These are phyloP conservation scores for Neurospora sp. DNA, from an alignment of 495 filamentous ascomycete species.

Conservation along the genomic window DNA sequence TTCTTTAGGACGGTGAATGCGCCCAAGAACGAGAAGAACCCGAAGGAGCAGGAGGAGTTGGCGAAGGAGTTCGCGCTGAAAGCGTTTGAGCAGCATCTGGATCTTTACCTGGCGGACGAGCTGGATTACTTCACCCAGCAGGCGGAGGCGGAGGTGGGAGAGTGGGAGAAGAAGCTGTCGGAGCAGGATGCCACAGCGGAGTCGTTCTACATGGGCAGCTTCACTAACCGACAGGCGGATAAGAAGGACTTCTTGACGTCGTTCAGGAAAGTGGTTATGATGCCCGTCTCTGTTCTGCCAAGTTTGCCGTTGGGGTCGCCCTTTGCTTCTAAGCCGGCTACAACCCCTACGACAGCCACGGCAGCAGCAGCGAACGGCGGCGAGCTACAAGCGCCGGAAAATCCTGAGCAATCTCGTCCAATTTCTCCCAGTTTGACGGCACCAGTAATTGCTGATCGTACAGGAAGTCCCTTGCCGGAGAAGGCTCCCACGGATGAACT, in stretches of 20 bases:
- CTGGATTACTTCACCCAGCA: slow-evolving; percentile 69
- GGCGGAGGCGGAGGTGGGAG: slow-evolving; percentile 64
- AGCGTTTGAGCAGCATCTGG: slow-evolving; percentile 84
- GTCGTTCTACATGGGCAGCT: slow-evolving; percentile 87
- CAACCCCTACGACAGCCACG: slow-evolving; percentile 11
- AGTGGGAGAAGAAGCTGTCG: slow-evolving; percentile 85
- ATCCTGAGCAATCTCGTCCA: slow-evolving; percentile 34
- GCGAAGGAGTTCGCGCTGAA: slow-evolving; percentile 54
- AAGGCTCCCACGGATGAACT: slow-evolving; percentile 80
- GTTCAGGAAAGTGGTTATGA: slow-evolving; percentile 98
- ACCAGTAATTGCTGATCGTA: slow-evolving; percentile 16
- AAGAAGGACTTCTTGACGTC: slow-evolving; percentile 93
- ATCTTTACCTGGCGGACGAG: slow-evolving; percentile 89
- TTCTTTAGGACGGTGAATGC: slow-evolving; percentile 60
- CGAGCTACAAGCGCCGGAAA: slow-evolving; percentile 14
- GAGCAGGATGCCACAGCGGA: slow-evolving; percentile 87
- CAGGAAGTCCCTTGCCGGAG: slow-evolving; percentile 39
- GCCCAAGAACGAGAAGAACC: slow-evolving; percentile 24
- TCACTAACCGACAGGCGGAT: slow-evolving; percentile 78
- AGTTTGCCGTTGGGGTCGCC: slow-evolving; percentile 36
- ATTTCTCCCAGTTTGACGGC: slow-evolving; percentile 31
- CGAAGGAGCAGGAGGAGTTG: slow-evolving; percentile 20
- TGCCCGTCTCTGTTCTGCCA: slow-evolving; percentile 86
- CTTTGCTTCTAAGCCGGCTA: slow-evolving; percentile 34
- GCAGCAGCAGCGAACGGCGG: slow-evolving; percentile 18